phyloP scores from a whole-genome alignment of 768 basidiomycete species.

The Lyophyllum shimeji region DNA sequence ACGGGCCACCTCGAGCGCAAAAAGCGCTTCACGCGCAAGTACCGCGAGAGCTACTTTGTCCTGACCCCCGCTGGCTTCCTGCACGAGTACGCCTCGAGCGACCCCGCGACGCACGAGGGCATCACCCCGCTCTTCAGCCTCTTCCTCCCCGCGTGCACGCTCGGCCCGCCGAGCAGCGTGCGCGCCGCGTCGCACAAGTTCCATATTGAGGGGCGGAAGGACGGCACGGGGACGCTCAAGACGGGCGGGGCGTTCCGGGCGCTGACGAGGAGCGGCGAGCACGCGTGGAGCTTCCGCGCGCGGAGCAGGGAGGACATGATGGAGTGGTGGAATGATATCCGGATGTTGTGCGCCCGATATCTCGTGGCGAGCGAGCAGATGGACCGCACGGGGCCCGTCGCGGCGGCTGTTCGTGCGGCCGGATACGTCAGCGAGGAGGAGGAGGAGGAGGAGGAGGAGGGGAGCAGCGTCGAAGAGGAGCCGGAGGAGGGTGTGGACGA shows the following conservation, averaged over 20 bases:
- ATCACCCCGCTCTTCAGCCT: slow-evolving; percentile 74
- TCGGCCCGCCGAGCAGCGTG: slow-evolving; percentile 81
- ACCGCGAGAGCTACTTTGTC: slow-evolving; percentile 85
- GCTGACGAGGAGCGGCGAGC: slow-evolving; percentile 27
- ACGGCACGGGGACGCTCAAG: slow-evolving; percentile 70
- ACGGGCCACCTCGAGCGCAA: slow-evolving; percentile 91
- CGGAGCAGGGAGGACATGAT: slow-evolving; percentile 95
- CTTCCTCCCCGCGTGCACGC: slow-evolving; percentile 93
- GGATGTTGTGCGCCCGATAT: slow-evolving; percentile 92
- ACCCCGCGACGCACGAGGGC: slow-evolving; percentile 53
- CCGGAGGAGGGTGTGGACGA: slow-evolving; percentile 48
- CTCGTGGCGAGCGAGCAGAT: slow-evolving; percentile 93
- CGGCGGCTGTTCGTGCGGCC: slow-evolving; percentile 84
- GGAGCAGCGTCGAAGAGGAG: slow-evolving; percentile 40
- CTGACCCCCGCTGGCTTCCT: slow-evolving; percentile 96
- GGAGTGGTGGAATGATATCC: slow-evolving; percentile 99
- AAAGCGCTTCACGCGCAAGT: slow-evolving; percentile 88
- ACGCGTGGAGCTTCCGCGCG: slow-evolving; percentile 87
- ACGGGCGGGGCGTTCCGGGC: slow-evolving; percentile 51
- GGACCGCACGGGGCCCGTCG: slow-evolving; percentile 89
- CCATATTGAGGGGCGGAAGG: slow-evolving; percentile 91
- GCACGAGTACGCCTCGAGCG: slow-evolving; percentile 84
- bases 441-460: slow-evolving; percentile 56
- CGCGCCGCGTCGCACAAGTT: slow-evolving; percentile 87
- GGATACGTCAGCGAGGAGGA: slow-evolving; percentile 88